These are phyloP conservation scores for Panicum hallii DNA, from an alignment of 202 grass and related monocot species.

Conservation along the genomic window DNA sequence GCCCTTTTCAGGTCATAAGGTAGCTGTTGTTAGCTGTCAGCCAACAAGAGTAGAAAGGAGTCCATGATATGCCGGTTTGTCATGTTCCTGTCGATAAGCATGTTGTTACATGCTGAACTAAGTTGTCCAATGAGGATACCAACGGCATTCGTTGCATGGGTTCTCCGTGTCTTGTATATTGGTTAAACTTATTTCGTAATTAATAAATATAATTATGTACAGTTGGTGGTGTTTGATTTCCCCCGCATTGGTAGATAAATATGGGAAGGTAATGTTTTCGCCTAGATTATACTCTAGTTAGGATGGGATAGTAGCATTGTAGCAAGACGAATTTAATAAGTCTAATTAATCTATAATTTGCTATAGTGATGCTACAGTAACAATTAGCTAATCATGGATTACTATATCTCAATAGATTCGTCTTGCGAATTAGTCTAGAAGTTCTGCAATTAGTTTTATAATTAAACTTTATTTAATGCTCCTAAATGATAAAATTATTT, in stretches of 20 bases:
- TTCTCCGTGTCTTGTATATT: slow-evolving; percentile 54
- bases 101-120: slow-evolving; percentile 39
- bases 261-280: background rate
- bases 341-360: no score
- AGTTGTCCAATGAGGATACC: slow-evolving; percentile 41
- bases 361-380: no score
- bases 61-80: background rate
- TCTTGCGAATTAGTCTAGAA: no score
- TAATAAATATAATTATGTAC: slow-evolving; percentile 38
- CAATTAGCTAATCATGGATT: no score
- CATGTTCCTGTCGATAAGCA: slow-evolving; percentile 30
- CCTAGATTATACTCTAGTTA: background rate
- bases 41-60: slow-evolving; percentile 47
- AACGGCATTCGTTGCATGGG: slow-evolving; percentile 24
- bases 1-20: slow-evolving; percentile 37
- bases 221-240: slow-evolving; percentile 1
- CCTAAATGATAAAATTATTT: no score
- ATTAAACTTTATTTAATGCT: no score
- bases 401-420: no score
- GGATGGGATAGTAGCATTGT: background rate
- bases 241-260: slow-evolving; percentile 21
- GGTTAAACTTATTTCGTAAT: slow-evolving; percentile 34
- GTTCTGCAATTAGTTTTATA: no score
- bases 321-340: background rate
- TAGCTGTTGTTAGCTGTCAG: slow-evolving; percentile 42